Evolutionary conservation across 257 asterid genomes (phyloP).

Genomic region (Penstemon eatonii): DNA sequence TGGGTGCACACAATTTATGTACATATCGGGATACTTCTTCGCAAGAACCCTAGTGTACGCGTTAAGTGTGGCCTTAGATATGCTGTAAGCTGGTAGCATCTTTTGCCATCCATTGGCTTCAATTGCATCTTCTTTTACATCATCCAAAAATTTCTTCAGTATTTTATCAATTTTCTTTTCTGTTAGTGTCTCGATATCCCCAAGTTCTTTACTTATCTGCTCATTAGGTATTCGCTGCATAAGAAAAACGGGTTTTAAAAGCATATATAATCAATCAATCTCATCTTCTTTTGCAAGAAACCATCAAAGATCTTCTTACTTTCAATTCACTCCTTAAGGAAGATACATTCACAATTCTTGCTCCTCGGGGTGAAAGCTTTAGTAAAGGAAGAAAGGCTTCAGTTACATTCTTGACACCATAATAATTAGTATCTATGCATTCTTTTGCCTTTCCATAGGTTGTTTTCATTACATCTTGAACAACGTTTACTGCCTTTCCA

Average conservation of each 20-base stretch:
- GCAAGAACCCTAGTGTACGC: constrained; percentile 79
- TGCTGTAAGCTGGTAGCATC: constrained; percentile 81
- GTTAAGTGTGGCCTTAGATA: constrained; percentile 69
- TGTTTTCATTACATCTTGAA: constrained; percentile 56
- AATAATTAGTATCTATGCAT: constrained; percentile 71
- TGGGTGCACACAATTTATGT: constrained; percentile 75
- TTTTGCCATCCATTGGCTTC: constrained; percentile 79
- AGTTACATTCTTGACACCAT: constrained; percentile 70
- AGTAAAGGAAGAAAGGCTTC: constrained; percentile 75
- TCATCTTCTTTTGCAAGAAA: background rate
- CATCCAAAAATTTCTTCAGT: constrained; percentile 51
- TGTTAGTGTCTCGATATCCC: constrained; percentile 55
- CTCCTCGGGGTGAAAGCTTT: constrained; percentile 56
- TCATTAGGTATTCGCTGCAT: constrained; percentile 67
- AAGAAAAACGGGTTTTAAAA: constrained; percentile 8
- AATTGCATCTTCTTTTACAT: constrained; percentile 45
- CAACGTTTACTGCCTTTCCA: constrained; percentile 53
- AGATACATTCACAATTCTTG: constrained; percentile 69
- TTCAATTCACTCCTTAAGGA: constrained; percentile 67
- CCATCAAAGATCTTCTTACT: constrained; percentile 39
- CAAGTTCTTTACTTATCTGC: constrained; percentile 55
- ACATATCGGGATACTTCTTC: constrained; percentile 60
- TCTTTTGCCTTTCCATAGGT: constrained; percentile 54
- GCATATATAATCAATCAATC: background rate
- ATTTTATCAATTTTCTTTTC: constrained; percentile 60